A percentile compares a stretch with the other conserved stretches of the same genome.
phyloP scores from a whole-genome alignment of 139 green algal species.

The Coelastrella sp. region DNA sequence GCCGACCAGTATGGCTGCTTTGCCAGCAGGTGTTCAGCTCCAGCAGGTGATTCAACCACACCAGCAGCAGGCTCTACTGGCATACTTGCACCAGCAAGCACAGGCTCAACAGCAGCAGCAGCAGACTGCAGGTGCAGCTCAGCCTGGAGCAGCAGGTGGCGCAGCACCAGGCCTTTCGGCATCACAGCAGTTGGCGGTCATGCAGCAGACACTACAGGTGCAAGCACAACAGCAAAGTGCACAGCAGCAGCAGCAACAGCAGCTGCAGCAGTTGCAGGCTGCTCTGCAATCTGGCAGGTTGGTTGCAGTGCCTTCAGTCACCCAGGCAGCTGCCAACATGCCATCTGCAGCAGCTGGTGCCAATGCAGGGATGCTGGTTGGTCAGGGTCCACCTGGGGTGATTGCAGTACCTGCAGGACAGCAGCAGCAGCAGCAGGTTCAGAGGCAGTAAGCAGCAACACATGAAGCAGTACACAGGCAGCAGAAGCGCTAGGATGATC shows the following conservation, averaged over 20 bases:
- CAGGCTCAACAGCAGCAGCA: background rate
- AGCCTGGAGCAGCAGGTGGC: constrained; percentile 3
- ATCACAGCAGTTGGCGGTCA: constrained; percentile 16
- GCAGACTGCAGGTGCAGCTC: background rate
- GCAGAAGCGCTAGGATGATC: too few relatives aligned
- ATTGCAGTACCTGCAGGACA: too few relatives aligned
- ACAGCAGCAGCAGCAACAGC: constrained; percentile 38
- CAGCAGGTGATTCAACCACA: background rate
- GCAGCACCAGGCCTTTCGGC: background rate
- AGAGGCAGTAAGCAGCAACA: background rate
- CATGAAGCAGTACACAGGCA: background rate
- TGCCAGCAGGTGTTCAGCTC: background rate
- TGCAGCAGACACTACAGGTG: constrained; percentile 14
- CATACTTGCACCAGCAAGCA: background rate
- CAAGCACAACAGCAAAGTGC: constrained; percentile 1
- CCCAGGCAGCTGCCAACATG: background rate
- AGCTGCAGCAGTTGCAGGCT: constrained; percentile 25
- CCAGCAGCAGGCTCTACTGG: background rate
- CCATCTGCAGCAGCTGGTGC: background rate
- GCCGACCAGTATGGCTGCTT: background rate
- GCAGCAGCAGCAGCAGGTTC: constrained; percentile 4
- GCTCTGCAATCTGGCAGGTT: background rate
- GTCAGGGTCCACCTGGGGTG: background rate
- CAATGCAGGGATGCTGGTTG: background rate
- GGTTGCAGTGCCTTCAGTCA: background rate